Evolutionary conservation across 192 early-diverging fungal genomes (phyloP).

Genomic region (Dissophora ornata): DNA sequence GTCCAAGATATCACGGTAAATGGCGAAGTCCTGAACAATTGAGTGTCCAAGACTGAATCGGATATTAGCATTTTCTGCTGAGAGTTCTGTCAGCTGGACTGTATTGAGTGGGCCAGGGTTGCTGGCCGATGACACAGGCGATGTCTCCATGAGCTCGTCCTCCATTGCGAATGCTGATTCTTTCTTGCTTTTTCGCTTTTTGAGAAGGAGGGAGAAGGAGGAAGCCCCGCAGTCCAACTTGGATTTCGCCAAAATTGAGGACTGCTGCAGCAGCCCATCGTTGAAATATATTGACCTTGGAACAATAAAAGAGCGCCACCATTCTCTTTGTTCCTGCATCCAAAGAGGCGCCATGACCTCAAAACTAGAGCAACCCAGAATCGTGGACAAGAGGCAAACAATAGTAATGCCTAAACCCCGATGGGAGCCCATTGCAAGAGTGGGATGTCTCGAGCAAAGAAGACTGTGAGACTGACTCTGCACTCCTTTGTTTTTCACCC

Average conservation of each 20-base stretch:
- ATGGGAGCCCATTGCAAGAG: no score
- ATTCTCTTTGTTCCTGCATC: background rate
- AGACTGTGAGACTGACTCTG: no score
- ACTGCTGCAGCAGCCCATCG: background rate
- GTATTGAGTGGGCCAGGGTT: background rate
- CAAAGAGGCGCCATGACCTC: constrained; percentile 1
- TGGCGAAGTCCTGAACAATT: constrained; percentile 26
- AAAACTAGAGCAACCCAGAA: constrained; percentile 12
- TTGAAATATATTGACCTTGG: no score
- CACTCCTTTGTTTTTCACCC: background rate
- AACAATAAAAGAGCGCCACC: constrained; percentile 28
- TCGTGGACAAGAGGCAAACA: constrained; percentile 36
- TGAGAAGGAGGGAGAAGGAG: no score
- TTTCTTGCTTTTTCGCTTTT: no score
- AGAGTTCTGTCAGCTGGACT: background rate
- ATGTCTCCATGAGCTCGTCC: constrained; percentile 40
- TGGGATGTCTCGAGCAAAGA: no score
- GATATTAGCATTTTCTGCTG: constrained; percentile 4
- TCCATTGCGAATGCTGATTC: constrained; percentile 5
- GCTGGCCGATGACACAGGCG: constrained; percentile 8
- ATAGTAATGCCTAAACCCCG: constrained; percentile 12
- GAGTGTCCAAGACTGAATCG: constrained; percentile 24
- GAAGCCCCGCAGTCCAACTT: background rate
- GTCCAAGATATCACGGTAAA: constrained; percentile 48
- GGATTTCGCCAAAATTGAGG: background rate